Base-by-base conservation (phyloP, 306 rosid species). In the Lablab purpureus region DNA sequence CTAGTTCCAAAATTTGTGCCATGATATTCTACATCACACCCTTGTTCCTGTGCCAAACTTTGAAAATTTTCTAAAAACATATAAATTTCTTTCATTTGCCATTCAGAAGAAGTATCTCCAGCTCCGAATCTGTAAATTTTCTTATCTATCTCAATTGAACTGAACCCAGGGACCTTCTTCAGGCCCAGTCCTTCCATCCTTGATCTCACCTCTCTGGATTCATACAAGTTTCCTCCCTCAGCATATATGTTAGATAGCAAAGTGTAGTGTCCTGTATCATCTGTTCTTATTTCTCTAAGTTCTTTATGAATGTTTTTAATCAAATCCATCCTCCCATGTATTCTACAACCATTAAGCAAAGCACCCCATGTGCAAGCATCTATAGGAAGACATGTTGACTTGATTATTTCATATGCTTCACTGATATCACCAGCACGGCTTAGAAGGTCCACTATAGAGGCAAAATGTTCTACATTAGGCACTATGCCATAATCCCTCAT, bases 311-410 rank as follows among this genome's bases (percentile, higher is more conserved):
- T 88, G 66, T 64, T 84, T 62, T 83, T 71, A 68, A 91, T 77
- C 81, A 92, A 46, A 83, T 94, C 97, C 87, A 86, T 68, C 81
- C 91, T 82, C 58, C 79, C 81, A 81, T 94, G 92, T 70, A 94
- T 94, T 77, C 95, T 83, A 80, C 99, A 94, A 0, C 99, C 99
- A 40, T 94, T 92, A 23, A 94, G 92, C 69, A 94, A 73, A 84
- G 97, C 83, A 25, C 95, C 91, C 97, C 97, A 94, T 67, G 89
- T 88, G 87, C 97, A 89, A 47, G 99, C 90, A 76, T 86, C 92
- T 12, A 87, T 81, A 14, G 89, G 86, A 15, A 5, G 41, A 21
- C 68, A 47, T 87, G 87, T 87, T 7, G 92, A 88, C 81, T 88
- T 91, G 72, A 92, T 88, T 52, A 91, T 79, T 51, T 85, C 74